phyloP scores from a whole-genome alignment of 192 early-diverging fungal genomes.

The Phycomyces nitens region DNA sequence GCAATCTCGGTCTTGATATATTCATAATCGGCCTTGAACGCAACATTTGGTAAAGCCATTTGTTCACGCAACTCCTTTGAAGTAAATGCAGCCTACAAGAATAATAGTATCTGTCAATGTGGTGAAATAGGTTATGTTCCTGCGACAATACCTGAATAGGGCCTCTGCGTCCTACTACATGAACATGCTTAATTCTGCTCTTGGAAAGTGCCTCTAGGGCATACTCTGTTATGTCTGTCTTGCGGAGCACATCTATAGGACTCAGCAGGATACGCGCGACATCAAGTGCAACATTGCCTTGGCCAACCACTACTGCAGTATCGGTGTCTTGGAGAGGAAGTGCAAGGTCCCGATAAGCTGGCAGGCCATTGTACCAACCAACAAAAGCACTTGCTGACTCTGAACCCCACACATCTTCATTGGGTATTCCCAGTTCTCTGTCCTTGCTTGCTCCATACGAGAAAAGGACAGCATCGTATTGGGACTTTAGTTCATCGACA shows the following conservation, averaged over 20 bases:
- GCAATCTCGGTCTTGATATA: slow-evolving; percentile 56
- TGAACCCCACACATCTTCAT: slow-evolving; percentile 65
- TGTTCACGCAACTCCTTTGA: slow-evolving; percentile 96
- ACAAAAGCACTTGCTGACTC: slow-evolving; percentile 84
- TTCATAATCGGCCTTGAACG: slow-evolving; percentile 59
- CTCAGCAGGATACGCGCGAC: slow-evolving; percentile 83
- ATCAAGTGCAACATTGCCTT: slow-evolving; percentile 95
- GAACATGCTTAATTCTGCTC: slow-evolving; percentile 77
- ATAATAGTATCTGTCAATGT: neutral
- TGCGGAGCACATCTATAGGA: slow-evolving; percentile 62
- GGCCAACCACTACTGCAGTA: slow-evolving; percentile 80
- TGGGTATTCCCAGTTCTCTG: slow-evolving; percentile 59
- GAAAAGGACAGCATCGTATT: slow-evolving; percentile 78
- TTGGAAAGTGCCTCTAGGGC: slow-evolving; percentile 63
- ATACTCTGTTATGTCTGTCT: slow-evolving; percentile 82
- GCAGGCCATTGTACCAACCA: slow-evolving; percentile 92
- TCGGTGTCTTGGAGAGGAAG: slow-evolving; percentile 65
- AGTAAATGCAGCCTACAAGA: slow-evolving; percentile 74
- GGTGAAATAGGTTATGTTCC: neutral
- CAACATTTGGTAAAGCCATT: slow-evolving; percentile 64
- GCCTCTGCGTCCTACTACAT: slow-evolving; percentile 87
- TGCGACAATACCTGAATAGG: slow-evolving; percentile 75
- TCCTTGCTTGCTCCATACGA: slow-evolving; percentile 85
- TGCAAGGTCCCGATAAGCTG: slow-evolving; percentile 56
- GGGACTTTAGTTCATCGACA: slow-evolving; percentile 46